Conservation (phyloP, 495 filamentous ascomycete species). For the Xylaria cubensis region DNA sequence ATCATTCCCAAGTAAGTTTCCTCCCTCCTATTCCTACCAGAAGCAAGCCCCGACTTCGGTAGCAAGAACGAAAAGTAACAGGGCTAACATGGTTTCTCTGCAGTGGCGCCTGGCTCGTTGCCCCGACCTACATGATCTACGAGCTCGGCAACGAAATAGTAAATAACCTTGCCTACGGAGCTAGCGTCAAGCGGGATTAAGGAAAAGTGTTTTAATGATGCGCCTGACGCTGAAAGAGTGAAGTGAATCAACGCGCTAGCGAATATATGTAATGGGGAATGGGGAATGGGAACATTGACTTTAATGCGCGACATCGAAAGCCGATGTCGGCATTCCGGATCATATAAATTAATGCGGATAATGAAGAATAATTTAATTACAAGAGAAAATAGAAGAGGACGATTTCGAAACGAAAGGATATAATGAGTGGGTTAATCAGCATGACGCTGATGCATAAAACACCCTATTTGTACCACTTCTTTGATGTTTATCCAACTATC, state of each 20-base stretch:
- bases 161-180: constrained; percentile 56
- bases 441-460: not conserved
- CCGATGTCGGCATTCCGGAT: not conserved
- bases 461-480: not conserved
- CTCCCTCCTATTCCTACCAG: not conserved
- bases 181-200: constrained; percentile 40
- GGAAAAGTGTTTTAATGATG: not conserved
- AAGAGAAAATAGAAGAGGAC: not conserved
- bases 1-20: constrained; percentile 79
- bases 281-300: not conserved
- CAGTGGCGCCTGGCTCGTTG: constrained; percentile 81
- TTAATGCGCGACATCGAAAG: not conserved
- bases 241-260: not conserved
- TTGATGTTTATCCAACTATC: not conserved
- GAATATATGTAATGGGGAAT: constrained; percentile 17
- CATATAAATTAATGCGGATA: not conserved
- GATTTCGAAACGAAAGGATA: not conserved
- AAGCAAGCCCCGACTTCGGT: not conserved
- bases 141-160: constrained; percentile 73
- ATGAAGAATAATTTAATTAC: not conserved
- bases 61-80: not conserved
- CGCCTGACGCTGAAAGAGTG: not conserved
- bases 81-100: constrained; percentile 15
- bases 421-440: not conserved
- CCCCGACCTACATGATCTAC: constrained; percentile 74